Evolutionary conservation across 768 basidiomycete genomes (phyloP).

Genomic region (Pholiota molesta): DNA sequence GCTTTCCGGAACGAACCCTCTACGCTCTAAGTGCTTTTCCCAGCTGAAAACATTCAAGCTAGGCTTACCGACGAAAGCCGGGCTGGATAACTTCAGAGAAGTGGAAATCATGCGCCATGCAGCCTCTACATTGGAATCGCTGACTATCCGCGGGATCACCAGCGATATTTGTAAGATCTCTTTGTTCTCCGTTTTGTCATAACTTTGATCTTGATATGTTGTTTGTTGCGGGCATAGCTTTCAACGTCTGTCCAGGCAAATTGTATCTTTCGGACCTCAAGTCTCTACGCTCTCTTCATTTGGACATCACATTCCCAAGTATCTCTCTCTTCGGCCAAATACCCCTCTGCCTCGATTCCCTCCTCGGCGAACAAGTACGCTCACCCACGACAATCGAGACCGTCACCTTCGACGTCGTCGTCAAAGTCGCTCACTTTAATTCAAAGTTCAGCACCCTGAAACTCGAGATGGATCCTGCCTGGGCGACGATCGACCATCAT

Average conservation of each 20-base stretch:
- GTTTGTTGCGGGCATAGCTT: not conserved
- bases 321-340: slow-evolving; percentile 9
- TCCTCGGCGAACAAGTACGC: slow-evolving; percentile 8
- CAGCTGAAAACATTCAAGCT: slow-evolving; percentile 5
- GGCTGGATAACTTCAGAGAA: slow-evolving; percentile 6
- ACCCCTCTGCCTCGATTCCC: slow-evolving; percentile 6
- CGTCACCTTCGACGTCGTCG: slow-evolving; percentile 3
- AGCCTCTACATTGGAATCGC: slow-evolving; percentile 7
- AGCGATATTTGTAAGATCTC: slow-evolving; percentile 6
- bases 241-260: slow-evolving; percentile 5
- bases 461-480: slow-evolving; percentile 8
- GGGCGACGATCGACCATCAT: slow-evolving; percentile 11
- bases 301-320: slow-evolving; percentile 4
- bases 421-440: slow-evolving; percentile 8
- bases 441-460: slow-evolving; percentile 8
- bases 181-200: not conserved
- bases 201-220: not conserved
- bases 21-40: not conserved
- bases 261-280: slow-evolving; percentile 6
- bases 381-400: slow-evolving; percentile 3
- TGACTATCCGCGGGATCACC: slow-evolving; percentile 10
- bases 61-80: slow-evolving; percentile 3
- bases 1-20: not conserved
- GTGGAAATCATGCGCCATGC: slow-evolving; percentile 8
- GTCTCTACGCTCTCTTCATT: not conserved